A percentile compares a stretch with the other conserved stretches of the same genome.
These are phyloP conservation scores for Botrytis pseudocinerea DNA, from an alignment of 2,329 filamentous ascomycete species.

Conservation along the genomic window DNA sequence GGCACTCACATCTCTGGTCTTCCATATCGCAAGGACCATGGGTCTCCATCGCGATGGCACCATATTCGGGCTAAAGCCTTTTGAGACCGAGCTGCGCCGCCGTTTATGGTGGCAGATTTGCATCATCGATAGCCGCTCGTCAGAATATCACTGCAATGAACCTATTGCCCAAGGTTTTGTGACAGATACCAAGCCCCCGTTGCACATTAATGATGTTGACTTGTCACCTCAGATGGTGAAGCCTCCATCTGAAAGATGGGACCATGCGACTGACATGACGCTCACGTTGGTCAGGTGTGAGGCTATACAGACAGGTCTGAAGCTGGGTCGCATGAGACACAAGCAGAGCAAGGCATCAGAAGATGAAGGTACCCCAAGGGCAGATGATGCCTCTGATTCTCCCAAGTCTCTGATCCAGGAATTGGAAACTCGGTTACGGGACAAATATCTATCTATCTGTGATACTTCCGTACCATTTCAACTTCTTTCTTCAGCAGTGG, in stretches of 20 bases:
- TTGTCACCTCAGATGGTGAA: conserved; percentile 1
- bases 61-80: conserved; percentile 11
- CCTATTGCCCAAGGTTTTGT: conserved; percentile 3
- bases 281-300: conserved; percentile 11
- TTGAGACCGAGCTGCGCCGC: conserved; percentile 15
- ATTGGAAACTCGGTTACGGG: conserved; percentile 9
- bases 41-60: conserved; percentile 49
- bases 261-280: conserved; percentile 11
- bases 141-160: conserved; percentile 5
- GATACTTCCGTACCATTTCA: conserved; percentile 10
- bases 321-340: conserved; percentile 7
- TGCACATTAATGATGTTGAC: conserved; percentile 10
- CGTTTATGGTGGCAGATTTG: conserved; percentile 20
- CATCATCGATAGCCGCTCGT: conserved; percentile 11
- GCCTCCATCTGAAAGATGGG: conserved; percentile 14
- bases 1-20: conserved; percentile 50
- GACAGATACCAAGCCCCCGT: conserved; percentile 10
- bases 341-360: conserved; percentile 9
- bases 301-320: conserved; percentile 10
- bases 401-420: conserved; percentile 10
- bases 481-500: conserved; percentile 13
- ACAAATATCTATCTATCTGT: conserved; percentile 10
- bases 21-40: conserved; percentile 52
- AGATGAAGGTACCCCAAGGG: conserved; percentile 7
- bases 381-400: conserved; percentile 8